phyloP scores from a whole-genome alignment of 805 yeast species.

The Middelhovenomyces tepae region DNA sequence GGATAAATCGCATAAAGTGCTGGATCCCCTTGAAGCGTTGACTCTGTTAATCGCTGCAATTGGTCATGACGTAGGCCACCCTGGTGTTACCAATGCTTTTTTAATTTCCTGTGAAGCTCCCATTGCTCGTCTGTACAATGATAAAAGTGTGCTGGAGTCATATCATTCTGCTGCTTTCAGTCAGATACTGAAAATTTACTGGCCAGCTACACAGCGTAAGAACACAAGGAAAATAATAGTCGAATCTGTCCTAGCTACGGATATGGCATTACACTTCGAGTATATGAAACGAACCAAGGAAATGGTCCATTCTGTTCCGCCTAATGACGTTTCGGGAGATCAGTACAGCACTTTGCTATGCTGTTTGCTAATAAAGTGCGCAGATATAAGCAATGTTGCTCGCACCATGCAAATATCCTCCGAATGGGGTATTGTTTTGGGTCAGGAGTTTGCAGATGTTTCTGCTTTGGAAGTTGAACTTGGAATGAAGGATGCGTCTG shows the following conservation, averaged over 20 bases:
- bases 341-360: slow-evolving; percentile 36
- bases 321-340: slow-evolving; percentile 7
- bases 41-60: slow-evolving; percentile 70
- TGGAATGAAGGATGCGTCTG: slow-evolving; percentile 11
- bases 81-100: slow-evolving; percentile 83
- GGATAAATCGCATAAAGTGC: background rate
- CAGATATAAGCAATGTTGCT: slow-evolving; percentile 91
- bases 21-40: slow-evolving; percentile 39
- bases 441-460: slow-evolving; percentile 69
- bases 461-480: slow-evolving; percentile 39
- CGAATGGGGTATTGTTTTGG: slow-evolving; percentile 79
- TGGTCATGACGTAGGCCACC: slow-evolving; percentile 96
- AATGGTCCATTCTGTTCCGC: slow-evolving; percentile 8
- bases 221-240: slow-evolving; percentile 20
- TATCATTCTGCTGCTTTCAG: slow-evolving; percentile 66
- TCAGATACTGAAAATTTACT: slow-evolving; percentile 41
- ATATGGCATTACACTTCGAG: slow-evolving; percentile 81
- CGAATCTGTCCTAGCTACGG: slow-evolving; percentile 68
- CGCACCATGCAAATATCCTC: slow-evolving; percentile 67
- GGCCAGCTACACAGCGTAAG: slow-evolving; percentile 31
- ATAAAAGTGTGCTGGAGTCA: slow-evolving; percentile 68
- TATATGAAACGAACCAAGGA: slow-evolving; percentile 53
- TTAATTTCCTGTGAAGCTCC: slow-evolving; percentile 52
- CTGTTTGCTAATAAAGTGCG: slow-evolving; percentile 77
- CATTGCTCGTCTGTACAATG: slow-evolving; percentile 51